These are phyloP conservation scores for Hymenochaete sp. DNA, from an alignment of 1,284 basidiomycete species.

Conservation along the genomic window DNA sequence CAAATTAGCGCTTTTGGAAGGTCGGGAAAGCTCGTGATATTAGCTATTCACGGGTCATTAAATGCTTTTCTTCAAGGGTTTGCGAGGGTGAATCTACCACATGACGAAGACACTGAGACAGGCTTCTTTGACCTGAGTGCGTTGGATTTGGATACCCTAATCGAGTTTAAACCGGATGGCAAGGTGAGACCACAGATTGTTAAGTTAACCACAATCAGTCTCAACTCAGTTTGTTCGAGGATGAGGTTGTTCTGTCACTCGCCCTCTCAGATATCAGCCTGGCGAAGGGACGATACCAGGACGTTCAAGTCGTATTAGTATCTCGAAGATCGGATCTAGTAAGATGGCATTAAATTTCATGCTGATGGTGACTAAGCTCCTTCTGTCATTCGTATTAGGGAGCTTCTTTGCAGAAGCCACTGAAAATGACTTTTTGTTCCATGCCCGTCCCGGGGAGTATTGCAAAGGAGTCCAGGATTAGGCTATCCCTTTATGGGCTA, in stretches of 20 bases:
- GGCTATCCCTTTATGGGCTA: conserved; percentile 56
- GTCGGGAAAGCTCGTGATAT: conserved; percentile 34
- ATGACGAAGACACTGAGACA: too few relatives aligned
- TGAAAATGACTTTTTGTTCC: conserved; percentile 64
- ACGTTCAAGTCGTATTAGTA: not conserved
- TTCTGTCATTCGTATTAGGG: not conserved
- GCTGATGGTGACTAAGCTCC: conserved; percentile 31
- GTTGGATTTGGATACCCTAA: conserved; percentile 53
- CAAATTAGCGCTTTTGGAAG: conserved; percentile 50
- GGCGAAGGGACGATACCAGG: conserved; percentile 30
- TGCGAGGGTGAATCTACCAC: too few relatives aligned
- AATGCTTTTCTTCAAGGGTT: too few relatives aligned
- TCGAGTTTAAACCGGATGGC: conserved; percentile 62
- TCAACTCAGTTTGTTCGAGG: conserved; percentile 32
- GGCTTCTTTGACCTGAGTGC: conserved; percentile 53
- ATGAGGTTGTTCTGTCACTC: conserved; percentile 61
- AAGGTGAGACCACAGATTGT: conserved; percentile 39
- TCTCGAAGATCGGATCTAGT: conserved; percentile 1
- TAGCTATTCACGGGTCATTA: too few relatives aligned
- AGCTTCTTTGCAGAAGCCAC: conserved; percentile 30
- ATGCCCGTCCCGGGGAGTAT: conserved; percentile 53
- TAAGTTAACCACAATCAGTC: not conserved
- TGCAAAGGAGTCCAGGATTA: conserved; percentile 75
- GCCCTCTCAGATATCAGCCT: conserved; percentile 56
- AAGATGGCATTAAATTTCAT: conserved; percentile 5